phyloP scores from a whole-genome alignment of 2,329 filamentous ascomycete genomes.

The Rhynchosporium graminicola region DNA sequence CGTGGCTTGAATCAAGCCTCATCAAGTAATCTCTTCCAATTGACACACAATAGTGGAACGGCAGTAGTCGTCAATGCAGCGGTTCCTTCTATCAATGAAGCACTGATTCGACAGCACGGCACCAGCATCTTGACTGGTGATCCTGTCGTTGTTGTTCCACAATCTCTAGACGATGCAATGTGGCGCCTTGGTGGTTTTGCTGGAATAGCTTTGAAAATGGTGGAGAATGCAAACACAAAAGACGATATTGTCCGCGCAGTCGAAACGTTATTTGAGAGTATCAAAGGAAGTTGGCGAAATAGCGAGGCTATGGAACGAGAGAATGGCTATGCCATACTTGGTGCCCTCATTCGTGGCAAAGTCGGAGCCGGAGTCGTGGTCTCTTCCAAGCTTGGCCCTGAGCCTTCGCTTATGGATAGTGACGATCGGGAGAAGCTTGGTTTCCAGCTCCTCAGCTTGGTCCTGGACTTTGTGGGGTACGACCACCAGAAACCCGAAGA shows the following conservation, averaged over 20 bases:
- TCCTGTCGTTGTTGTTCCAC: constrained; percentile 78
- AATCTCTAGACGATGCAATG: constrained; percentile 84
- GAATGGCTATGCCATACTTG: constrained; percentile 88
- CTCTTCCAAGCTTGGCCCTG: constrained; percentile 39
- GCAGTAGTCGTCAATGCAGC: constrained; percentile 86
- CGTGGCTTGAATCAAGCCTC: constrained; percentile 74
- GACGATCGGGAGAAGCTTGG: constrained; percentile 57
- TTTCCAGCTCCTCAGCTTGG: constrained; percentile 69
- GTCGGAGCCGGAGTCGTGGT: constrained; percentile 56
- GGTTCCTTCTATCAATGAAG: constrained; percentile 83
- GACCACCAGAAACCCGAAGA: constrained; percentile 76
- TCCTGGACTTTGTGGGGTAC: constrained; percentile 88
- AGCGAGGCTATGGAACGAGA: constrained; percentile 98
- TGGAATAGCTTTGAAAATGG: constrained; percentile 77
- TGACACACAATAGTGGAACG: constrained; percentile 72
- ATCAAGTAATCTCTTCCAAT: constrained; percentile 64
- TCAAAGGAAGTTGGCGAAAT: constrained; percentile 92
- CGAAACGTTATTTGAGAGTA: constrained; percentile 80
- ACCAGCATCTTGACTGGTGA: constrained; percentile 80
- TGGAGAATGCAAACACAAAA: constrained; percentile 72
- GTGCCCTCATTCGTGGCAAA: constrained; percentile 81
- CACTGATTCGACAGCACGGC: constrained; percentile 77
- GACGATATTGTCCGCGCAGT: constrained; percentile 75
- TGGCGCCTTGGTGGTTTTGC: constrained; percentile 94
- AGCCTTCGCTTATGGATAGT: constrained; percentile 44